These are phyloP conservation scores for Beverwykella pulmonaria DNA, from an alignment of 495 filamentous ascomycete genomes.

Conservation along the genomic window DNA sequence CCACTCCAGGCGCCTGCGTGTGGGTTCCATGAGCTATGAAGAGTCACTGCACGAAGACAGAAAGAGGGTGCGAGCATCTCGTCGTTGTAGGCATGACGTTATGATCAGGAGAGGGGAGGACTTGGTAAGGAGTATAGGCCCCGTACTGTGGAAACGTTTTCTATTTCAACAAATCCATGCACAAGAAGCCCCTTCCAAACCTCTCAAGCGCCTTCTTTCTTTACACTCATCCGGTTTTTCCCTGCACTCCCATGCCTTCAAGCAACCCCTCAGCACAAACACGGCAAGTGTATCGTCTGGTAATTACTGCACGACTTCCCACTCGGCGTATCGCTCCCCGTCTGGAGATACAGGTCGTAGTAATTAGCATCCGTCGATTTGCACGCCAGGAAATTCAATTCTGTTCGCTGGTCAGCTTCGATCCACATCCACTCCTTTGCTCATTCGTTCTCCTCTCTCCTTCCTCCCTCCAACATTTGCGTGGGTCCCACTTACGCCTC, in stretches of 20 bases:
- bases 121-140: too few species aligned
- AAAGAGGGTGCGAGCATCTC: too few species aligned
- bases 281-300: conserved; percentile 57
- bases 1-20: too few species aligned
- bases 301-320: conserved; percentile 55
- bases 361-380: conserved; percentile 44
- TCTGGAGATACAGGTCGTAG: conserved; percentile 56
- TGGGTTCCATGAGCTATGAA: too few species aligned
- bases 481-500: conserved; percentile 36
- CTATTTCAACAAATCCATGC: too few species aligned
- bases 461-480: too few species aligned
- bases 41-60: too few species aligned
- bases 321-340: conserved; percentile 51
- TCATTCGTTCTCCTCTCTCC: neutral
- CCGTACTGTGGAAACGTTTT: too few species aligned
- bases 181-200: neutral
- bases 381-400: conserved; percentile 58
- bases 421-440: conserved; percentile 2
- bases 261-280: conserved; percentile 46
- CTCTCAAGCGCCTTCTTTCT: too few species aligned
- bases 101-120: too few species aligned
- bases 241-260: neutral
- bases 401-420: conserved; percentile 5
- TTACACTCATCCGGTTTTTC: neutral
- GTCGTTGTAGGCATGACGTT: too few species aligned